Percentiles rank a stretch among this genome's conserved stretches.
Conservation (phyloP, 495 filamentous ascomycete species). For the Podospora fimiseda region DNA sequence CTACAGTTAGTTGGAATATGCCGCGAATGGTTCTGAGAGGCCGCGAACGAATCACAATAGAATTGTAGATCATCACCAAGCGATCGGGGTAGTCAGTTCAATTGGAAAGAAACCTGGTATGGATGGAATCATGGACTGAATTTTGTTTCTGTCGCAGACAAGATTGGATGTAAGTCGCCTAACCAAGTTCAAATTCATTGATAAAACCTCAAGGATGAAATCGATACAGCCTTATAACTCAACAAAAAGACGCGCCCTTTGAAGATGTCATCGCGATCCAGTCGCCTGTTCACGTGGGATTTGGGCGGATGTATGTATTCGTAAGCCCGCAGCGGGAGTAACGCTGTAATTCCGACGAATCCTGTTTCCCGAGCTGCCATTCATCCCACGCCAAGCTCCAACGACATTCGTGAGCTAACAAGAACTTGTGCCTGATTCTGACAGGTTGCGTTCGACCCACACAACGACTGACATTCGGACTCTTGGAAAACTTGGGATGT, state of each 20-base stretch:
- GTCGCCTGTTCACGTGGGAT: conserved; percentile 24
- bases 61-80: neutral
- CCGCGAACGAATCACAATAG: neutral
- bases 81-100: no score
- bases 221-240: no score
- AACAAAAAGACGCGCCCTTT: conserved; percentile 16
- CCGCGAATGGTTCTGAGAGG: neutral
- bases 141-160: no score
- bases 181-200: no score
- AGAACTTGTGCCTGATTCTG: conserved; percentile 4
- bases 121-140: neutral
- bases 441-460: neutral
- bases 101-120: neutral
- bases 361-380: neutral
- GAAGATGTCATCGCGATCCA: conserved; percentile 17
- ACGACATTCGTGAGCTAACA: neutral
- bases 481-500: no score
- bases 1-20: neutral
- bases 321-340: neutral
- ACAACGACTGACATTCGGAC: neutral
- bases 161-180: no score
- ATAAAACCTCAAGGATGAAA: neutral
- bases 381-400: conserved; percentile 7
- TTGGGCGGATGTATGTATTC: neutral
- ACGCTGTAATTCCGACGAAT: neutral